Conservation (phyloP, 1,284 basidiomycete genomes). For the Megacollybia platyphylla region DNA sequence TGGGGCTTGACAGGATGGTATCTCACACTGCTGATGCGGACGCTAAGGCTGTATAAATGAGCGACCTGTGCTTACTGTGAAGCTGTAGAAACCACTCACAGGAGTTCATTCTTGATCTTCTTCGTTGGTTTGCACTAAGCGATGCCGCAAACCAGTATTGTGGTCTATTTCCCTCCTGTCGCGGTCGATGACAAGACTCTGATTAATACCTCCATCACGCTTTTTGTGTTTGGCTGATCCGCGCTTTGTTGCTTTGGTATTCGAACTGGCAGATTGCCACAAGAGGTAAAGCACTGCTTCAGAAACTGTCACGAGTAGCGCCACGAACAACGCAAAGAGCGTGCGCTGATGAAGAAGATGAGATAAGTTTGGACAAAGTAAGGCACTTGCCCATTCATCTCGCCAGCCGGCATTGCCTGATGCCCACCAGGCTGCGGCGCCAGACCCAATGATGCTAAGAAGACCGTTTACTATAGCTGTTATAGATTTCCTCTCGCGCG, state of each 20-base stretch:
- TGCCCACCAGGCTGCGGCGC: constrained; percentile 60
- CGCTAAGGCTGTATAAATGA: constrained; percentile 29
- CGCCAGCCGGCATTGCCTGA: constrained; percentile 49
- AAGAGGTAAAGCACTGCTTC: constrained; percentile 61
- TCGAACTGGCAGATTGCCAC: constrained; percentile 41
- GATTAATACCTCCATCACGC: constrained; percentile 12
- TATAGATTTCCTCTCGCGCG: constrained; percentile 50
- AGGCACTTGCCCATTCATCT: constrained; percentile 54
- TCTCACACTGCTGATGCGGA: constrained; percentile 45
- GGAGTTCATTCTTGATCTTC: neutral
- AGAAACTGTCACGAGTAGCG: constrained; percentile 49
- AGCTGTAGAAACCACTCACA: neutral
- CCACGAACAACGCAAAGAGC: constrained; percentile 44
- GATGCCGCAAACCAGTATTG: neutral
- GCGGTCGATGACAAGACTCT: neutral
- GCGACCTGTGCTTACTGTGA: neutral
- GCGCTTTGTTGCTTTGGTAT: constrained; percentile 8
- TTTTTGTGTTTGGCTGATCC: constrained; percentile 19
- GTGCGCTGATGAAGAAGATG: constrained; percentile 31
- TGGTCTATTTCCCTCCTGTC: neutral
- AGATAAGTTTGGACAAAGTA: constrained; percentile 1
- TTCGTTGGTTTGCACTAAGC: neutral
- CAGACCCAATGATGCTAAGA: constrained; percentile 54
- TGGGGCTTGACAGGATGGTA: constrained; percentile 83
- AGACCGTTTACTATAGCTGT: constrained; percentile 58